A percentile compares a stretch with the other conserved stretches of the same genome.
phyloP scores from a whole-genome alignment of 2,329 filamentous ascomycete species.

The Alternaria arbusti region DNA sequence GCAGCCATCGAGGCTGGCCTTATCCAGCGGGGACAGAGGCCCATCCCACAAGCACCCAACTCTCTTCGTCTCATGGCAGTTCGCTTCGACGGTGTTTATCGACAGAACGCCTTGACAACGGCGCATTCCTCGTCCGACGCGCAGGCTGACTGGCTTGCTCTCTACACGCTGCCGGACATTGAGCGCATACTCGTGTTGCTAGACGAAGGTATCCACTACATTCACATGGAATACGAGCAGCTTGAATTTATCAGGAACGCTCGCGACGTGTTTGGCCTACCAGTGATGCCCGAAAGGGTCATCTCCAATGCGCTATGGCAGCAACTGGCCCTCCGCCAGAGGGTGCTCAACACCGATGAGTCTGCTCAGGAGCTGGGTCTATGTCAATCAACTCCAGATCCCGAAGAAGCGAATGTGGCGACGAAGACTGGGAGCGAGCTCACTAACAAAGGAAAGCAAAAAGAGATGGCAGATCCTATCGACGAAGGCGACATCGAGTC shows the following conservation, averaged over 20 bases:
- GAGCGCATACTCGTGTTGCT: constrained; percentile 62
- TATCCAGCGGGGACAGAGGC: constrained; percentile 52
- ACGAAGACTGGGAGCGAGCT: constrained; percentile 29
- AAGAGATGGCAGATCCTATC: constrained; percentile 22
- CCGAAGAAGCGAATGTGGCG: constrained; percentile 20
- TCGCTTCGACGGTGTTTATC: constrained; percentile 60
- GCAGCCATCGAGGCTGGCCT: constrained; percentile 57
- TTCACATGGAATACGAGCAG: constrained; percentile 65
- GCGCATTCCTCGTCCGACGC: constrained; percentile 50
- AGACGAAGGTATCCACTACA: constrained; percentile 66
- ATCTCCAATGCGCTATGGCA: constrained; percentile 64
- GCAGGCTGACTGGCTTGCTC: constrained; percentile 56
- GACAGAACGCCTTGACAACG: constrained; percentile 51
- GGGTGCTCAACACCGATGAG: constrained; percentile 60
- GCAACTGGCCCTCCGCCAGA: constrained; percentile 63
- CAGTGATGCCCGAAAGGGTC: constrained; percentile 62
- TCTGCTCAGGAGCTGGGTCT: constrained; percentile 61
- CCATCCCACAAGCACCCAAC: constrained; percentile 55
- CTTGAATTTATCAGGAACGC: constrained; percentile 61
- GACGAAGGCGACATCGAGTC: constrained; percentile 51
- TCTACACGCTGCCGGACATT: constrained; percentile 62
- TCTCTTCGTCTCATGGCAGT: constrained; percentile 58
- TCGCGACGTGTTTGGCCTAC: constrained; percentile 60
- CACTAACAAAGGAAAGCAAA: constrained; percentile 55
- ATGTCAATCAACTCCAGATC: constrained; percentile 52